Evolutionary conservation across 305 asterid genomes (phyloP).

Genomic region (Fraxinus nigra): DNA sequence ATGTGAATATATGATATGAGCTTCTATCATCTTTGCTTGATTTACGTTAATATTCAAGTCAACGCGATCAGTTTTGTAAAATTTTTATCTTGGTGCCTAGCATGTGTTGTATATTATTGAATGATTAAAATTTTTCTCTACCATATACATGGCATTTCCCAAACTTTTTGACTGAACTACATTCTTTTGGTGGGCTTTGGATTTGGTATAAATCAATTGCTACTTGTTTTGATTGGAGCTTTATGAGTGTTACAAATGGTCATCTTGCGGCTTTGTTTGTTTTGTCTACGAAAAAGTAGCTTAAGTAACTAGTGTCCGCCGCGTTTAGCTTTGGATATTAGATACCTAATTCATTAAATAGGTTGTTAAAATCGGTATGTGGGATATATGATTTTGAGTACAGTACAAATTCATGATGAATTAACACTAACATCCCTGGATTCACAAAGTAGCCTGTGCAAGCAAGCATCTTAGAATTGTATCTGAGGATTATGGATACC

Average conservation of each 20-base stretch:
- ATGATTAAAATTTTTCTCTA: not conserved
- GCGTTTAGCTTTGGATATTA: not conserved
- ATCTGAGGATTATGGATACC: not conserved
- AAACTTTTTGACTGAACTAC: not conserved
- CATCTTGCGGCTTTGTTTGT: slow-evolving; percentile 2
- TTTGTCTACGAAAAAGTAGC: not conserved
- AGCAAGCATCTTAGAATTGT: not conserved
- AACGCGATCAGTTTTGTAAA: not conserved
- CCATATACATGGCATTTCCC: slow-evolving; percentile 4
- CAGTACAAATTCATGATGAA: not conserved
- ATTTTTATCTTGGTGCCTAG: slow-evolving; percentile 11
- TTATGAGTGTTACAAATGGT: not conserved
- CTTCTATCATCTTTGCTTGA: not conserved
- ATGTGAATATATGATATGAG: slow-evolving; percentile 1
- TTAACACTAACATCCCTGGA: not conserved
- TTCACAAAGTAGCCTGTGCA: not conserved
- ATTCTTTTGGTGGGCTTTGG: not conserved
- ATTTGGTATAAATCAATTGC: not conserved
- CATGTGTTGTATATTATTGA: slow-evolving; percentile 1
- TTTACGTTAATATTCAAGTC: slow-evolving; percentile 11
- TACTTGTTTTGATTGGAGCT: not conserved
- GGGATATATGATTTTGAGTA: not conserved
- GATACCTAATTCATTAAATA: not conserved
- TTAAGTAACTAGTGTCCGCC: not conserved
- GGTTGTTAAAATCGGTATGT: not conserved